Percentiles rank a stretch among this genome's conserved stretches.
Conservation (phyloP, 139 green algal genomes). For the Pleodorina starrii region DNA sequence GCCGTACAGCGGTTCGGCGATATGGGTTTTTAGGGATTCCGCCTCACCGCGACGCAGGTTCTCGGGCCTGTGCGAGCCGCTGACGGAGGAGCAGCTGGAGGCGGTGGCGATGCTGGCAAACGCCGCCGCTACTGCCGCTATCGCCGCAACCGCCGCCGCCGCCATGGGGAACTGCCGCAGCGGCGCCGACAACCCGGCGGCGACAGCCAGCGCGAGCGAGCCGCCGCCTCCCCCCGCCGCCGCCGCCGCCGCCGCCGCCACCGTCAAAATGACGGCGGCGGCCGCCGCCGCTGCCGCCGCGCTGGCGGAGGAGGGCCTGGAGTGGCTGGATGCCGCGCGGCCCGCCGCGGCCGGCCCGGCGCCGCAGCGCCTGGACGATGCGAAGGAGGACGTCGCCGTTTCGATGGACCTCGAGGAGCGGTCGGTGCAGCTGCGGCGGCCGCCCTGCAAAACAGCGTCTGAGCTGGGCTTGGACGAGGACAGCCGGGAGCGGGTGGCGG, state of each 20-base stretch:
- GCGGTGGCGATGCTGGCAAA: background rate
- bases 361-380: background rate
- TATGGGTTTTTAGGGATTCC: too few relatives aligned
- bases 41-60: too few relatives aligned
- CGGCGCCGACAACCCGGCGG: too few relatives aligned
- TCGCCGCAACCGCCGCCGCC: background rate
- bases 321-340: background rate
- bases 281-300: background rate
- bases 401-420: background rate
- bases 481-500: background rate
- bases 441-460: background rate
- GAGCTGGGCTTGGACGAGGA: background rate
- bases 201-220: too few relatives aligned
- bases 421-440: conserved; percentile 26
- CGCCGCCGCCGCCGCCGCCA: background rate
- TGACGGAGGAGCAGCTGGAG: conserved; percentile 17
- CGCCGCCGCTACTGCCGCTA: background rate
- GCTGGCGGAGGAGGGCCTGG: conserved; percentile 13
- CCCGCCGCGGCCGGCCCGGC: background rate
- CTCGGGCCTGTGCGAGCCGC: background rate
- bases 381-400: too few relatives aligned
- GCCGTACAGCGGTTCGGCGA: too few relatives aligned
- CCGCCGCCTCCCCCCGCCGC: too few relatives aligned
- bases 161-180: too few relatives aligned
- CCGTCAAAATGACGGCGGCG: background rate